Base-by-base conservation (phyloP, 495 filamentous ascomycete genomes). In the Daldinia childiae region DNA sequence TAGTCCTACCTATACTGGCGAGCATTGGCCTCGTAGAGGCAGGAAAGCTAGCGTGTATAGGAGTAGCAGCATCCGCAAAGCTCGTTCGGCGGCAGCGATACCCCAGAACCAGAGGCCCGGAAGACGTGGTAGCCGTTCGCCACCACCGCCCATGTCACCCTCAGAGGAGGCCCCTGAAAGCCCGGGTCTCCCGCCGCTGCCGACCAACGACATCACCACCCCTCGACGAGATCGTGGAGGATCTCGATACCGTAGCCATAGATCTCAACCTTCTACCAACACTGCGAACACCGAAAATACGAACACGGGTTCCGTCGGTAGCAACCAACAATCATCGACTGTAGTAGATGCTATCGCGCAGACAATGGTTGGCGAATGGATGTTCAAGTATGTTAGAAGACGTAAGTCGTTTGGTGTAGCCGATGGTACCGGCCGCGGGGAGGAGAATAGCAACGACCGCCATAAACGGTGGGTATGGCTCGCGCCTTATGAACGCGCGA, bases 391-490 rank as follows among this genome's bases (percentile, higher is more conserved):
- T 76, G 92, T 98, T 43, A 88, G 95, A 43, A 88, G 93, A 77
- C 88, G 95, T 69, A 97, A 92, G 79, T 95, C 95, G 1, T 98
- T 99, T 79, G 91, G 92, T 38, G 89, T 96, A 48, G 81, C 87
- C 4, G 94, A 98, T 61, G 82, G 84, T 34, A 80, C 81, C 62
- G 81, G 79, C 32, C 80, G 82, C 55, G 85, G 84, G 58, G 84
- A 86, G 58, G 87, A 87, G 62, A 88, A 79, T 67, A 89, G 89
- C 70, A 88, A 84, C 58, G 89, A 90, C 58, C 79, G 96, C 41
- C 95, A 99, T 72, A 98, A 95, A 80, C 87, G 95, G 81, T 99
- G 95, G 95, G 96, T 99, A 15, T 99, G 95, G 95, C 86, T 99
- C 34, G 94, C 94, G 12, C 95, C 95, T 15, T 98, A 98, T 75